Evolutionary conservation across 75 land plant species (phyloP).

Genomic region (Pseudotsuga menziesii): DNA sequence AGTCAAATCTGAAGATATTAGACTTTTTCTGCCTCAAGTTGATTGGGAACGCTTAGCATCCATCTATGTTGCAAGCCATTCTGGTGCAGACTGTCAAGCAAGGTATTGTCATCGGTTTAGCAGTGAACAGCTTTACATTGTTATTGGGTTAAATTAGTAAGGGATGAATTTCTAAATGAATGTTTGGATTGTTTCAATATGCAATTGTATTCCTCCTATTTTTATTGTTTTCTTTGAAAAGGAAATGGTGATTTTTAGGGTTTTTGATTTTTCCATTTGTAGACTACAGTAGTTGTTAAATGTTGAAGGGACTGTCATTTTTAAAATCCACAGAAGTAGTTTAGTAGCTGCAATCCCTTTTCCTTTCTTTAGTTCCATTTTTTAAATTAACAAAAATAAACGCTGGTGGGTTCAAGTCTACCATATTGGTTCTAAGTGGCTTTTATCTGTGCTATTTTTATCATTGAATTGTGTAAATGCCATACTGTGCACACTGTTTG

Average conservation of each 20-base stretch:
- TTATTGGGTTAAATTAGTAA: background rate
- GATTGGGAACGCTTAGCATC: conserved; percentile 82
- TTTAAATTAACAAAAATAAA: background rate
- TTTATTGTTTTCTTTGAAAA: no score
- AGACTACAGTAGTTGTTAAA: background rate
- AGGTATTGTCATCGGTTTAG: conserved; percentile 29
- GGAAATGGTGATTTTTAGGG: no score
- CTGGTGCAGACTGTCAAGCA: conserved; percentile 78
- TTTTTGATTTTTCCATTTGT: background rate
- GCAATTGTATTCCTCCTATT: background rate
- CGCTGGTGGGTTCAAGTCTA: background rate
- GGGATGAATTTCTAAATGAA: background rate
- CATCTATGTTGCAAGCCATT: conserved; percentile 52
- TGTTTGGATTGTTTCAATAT: background rate
- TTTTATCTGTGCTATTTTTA: background rate
- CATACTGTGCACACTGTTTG: background rate
- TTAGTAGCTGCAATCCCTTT: background rate
- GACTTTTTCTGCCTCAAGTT: conserved; percentile 46
- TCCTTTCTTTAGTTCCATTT: background rate
- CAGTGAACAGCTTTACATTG: background rate
- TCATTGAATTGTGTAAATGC: background rate
- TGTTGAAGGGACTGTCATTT: background rate
- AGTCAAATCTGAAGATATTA: conserved; percentile 57
- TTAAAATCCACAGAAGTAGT: background rate
- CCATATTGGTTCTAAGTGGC: background rate